A percentile compares a stretch with the other conserved stretches of the same genome.
Conservation (phyloP, 2,329 filamentous ascomycete species). For the Penicillium sp. region DNA sequence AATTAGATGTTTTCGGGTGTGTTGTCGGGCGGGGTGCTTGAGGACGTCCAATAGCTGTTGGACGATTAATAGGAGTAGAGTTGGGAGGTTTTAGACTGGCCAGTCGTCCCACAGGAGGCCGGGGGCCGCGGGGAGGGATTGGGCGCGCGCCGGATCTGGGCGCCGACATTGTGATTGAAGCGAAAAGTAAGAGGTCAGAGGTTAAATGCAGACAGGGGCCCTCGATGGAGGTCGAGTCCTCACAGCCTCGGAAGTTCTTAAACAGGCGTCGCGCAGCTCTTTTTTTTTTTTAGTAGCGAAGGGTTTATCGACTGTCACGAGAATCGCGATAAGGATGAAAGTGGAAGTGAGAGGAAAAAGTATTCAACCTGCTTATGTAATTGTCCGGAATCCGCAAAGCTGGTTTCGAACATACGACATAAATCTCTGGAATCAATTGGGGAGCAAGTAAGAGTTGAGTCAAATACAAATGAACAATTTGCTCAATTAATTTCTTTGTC, state of each 20-base stretch:
- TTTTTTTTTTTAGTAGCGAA: constrained; percentile 2
- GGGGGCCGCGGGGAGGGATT: constrained; percentile 24
- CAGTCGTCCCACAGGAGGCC: constrained; percentile 36
- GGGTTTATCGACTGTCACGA: constrained; percentile 7
- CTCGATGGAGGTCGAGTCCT: constrained; percentile 5
- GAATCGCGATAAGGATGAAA: constrained; percentile 10
- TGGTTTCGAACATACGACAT: not conserved
- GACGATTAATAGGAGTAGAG: constrained; percentile 39
- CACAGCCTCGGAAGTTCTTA: not conserved
- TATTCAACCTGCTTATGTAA: constrained; percentile 8
- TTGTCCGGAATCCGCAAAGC: not conserved
- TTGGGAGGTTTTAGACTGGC: constrained; percentile 41
- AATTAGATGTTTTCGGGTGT: constrained; percentile 41
- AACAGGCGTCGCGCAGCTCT: not conserved
- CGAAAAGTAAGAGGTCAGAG: not conserved
- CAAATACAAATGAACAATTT: not conserved
- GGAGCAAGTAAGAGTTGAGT: not conserved
- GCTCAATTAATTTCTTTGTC: not conserved
- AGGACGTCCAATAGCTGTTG: constrained; percentile 31
- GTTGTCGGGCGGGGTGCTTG: constrained; percentile 33
- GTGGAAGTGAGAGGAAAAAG: constrained; percentile 1
- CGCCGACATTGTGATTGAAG: constrained; percentile 29
- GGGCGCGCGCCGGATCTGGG: constrained; percentile 35
- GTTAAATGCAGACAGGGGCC: not conserved
- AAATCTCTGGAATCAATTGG: not conserved